Conservation (phyloP, 495 filamentous ascomycete genomes). For the Lepidopterella palustris region DNA sequence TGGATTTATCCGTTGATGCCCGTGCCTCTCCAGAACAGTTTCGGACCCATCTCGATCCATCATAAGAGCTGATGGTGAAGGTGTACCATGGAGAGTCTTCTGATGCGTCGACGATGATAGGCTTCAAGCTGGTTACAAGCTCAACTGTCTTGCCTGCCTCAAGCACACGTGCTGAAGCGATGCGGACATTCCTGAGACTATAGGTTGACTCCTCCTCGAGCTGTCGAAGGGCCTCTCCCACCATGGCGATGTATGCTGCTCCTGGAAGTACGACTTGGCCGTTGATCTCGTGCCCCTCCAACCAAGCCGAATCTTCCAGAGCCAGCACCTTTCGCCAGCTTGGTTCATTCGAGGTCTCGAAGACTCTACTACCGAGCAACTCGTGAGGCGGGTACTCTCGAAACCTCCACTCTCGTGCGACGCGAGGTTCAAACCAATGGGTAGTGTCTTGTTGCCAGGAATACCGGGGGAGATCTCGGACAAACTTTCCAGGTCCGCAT, state of each 20-base stretch:
- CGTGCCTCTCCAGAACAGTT: no score
- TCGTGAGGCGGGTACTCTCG: not conserved
- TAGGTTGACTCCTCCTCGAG: not conserved
- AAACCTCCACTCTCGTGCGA: not conserved
- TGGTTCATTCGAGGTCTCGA: constrained; percentile 12
- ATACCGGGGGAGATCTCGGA: constrained; percentile 14
- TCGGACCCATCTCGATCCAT: no score
- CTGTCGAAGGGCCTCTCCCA: constrained; percentile 13
- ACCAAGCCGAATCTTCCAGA: constrained; percentile 4
- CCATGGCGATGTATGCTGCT: constrained; percentile 20
- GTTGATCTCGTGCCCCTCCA: constrained; percentile 17
- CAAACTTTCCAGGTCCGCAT: not conserved
- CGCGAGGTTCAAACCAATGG: constrained; percentile 11
- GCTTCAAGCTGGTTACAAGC: not conserved
- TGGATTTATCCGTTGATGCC: no score
- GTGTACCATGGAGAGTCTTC: not conserved
- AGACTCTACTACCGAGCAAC: constrained; percentile 3
- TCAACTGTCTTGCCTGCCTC: not conserved
- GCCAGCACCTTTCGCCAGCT: constrained; percentile 8
- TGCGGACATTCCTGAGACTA: not conserved
- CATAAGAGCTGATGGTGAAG: not conserved
- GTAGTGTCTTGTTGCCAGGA: constrained; percentile 8
- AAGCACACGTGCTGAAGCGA: not conserved
- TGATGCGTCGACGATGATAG: not conserved
- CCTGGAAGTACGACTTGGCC: constrained; percentile 14